phyloP scores from a whole-genome alignment of 2,329 filamentous ascomycete genomes.

The Aspergillus sp. region DNA sequence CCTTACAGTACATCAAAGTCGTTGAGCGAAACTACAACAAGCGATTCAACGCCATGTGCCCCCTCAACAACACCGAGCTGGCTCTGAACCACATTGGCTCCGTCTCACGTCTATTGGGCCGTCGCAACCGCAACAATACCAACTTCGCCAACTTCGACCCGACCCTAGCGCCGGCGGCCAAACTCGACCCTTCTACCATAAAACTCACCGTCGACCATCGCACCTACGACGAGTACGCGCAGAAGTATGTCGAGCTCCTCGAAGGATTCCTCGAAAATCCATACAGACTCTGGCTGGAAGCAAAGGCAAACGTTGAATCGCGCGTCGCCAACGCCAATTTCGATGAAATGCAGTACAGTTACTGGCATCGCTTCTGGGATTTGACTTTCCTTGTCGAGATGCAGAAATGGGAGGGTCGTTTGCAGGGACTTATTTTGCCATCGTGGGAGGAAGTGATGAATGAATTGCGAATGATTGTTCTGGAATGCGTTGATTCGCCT shows the following conservation, averaged over 20 bases:
- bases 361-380: slow-evolving; percentile 21
- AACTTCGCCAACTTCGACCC: slow-evolving; percentile 7
- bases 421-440: slow-evolving; percentile 17
- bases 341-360: slow-evolving; percentile 6
- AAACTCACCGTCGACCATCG: slow-evolving; percentile 15
- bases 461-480: slow-evolving; percentile 18
- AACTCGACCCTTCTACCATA: slow-evolving; percentile 20
- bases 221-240: slow-evolving; percentile 13
- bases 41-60: slow-evolving; percentile 22
- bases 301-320: slow-evolving; percentile 8
- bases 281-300: slow-evolving; percentile 11
- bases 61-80: neutral
- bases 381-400: slow-evolving; percentile 17
- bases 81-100: slow-evolving; percentile 14
- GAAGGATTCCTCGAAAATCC: slow-evolving; percentile 6
- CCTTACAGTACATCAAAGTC: slow-evolving; percentile 9
- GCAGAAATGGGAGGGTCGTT: slow-evolving; percentile 19
- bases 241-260: slow-evolving; percentile 2
- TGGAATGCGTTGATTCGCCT: slow-evolving; percentile 21
- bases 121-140: slow-evolving; percentile 11
- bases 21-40: slow-evolving; percentile 11
- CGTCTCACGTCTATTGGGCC: slow-evolving; percentile 17
- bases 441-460: slow-evolving; percentile 19
- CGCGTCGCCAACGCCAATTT: slow-evolving; percentile 7
- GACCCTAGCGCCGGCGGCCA: slow-evolving; percentile 15